Base-by-base conservation (phyloP, 2,329 filamentous ascomycete genomes). In the Phialemoniopsis sp. region DNA sequence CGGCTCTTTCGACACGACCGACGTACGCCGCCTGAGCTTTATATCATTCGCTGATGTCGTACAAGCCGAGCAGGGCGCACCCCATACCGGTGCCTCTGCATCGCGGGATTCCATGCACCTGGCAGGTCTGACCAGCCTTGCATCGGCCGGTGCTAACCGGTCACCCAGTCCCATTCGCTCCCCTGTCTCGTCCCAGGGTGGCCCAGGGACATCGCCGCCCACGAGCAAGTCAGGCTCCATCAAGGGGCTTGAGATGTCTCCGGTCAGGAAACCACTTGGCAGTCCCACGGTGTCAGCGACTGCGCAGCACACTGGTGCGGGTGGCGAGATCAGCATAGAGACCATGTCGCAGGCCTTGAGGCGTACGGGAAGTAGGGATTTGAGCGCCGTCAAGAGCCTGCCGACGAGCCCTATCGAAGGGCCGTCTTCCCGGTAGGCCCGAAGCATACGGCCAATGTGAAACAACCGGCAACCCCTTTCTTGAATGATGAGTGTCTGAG, bases 11-110 rank as follows among this genome's bases (percentile, higher is more conserved):
- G 89, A 95, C 54, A 77, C 75, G 30, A 74, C 79, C 34, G 90
- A 95, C 53, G 78, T 94, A 14, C 82, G 88, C 34, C 81, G 91
- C 16, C 67, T 97, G 46, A 93, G 87, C 59, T 97, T 97, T 66
- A 95, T 97, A 57, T 95, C 89, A 8, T 97, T 97, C 62, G 90
- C 91, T 45, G 91, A 97, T 54, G 89, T 97, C 9, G 89, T 97
- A 31, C 89, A 95, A 58, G 78, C 84, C 28, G 87, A 93, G 59
- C 87, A 91, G 53, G 79, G 78, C 21, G 15, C 33, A 14, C n/a
- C 17, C 29, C 44, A 49, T 14, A 43, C 70, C 14, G 63, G 59
- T 30, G 60, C 58, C 38, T 58, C 64, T 29, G 72, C 76, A 34
- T 82, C 75, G 49, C 72, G 83, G 47, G 86, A 91, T 44, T 84